Base-by-base conservation (phyloP, 345 rosid genomes). In the Eutrema japonicum region DNA sequence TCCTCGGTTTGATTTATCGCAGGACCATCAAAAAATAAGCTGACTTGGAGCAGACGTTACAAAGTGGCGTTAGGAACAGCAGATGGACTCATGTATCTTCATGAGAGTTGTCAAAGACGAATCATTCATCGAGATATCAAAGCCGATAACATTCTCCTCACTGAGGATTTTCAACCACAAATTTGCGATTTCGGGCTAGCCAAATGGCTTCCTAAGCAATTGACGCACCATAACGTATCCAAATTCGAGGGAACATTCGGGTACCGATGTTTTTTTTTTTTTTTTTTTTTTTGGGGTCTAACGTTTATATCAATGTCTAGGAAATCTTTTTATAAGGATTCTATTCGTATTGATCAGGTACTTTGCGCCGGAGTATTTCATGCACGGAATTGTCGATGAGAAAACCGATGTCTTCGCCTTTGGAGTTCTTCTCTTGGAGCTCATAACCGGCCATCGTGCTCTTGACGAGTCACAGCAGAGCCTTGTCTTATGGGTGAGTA, bases 211-310 rank as follows among this genome's bases (percentile, higher is more conserved):
- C 98, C 97, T 0, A 83, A 77, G 47, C 87, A 94, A 51, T 83
- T 87, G 88, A 87, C 91, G 33, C 98, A 91, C 61, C 91, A 84
- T 71, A 87, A 88, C 58, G 96, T 91, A 16, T 85, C 97, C 40
- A 94, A 89, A 72, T 94, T 94, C 63, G 97, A 91, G 71, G 98
- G 98, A 72, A 94, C 98, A 76, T 94, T 94, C 12, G 97, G 98
- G 98, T 91, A 50, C 52, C 36, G 33, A 10, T 13, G 42, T n/a
- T n/a, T n/a, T n/a, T 32, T 32, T 32, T 32, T 32, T 32, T 32
- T 4, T 5, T 4, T 32, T 22, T 22, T 22, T 22, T 22, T 18
- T 18, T 0, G 18, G 18, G 18, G 18, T 22, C 26, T 22, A 22
- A 22, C 26, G 26, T 22, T 22, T 22, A 13, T 53, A 53, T 30